phyloP scores from a whole-genome alignment of 1,284 basidiomycete species.

The Naganishia sp. region DNA sequence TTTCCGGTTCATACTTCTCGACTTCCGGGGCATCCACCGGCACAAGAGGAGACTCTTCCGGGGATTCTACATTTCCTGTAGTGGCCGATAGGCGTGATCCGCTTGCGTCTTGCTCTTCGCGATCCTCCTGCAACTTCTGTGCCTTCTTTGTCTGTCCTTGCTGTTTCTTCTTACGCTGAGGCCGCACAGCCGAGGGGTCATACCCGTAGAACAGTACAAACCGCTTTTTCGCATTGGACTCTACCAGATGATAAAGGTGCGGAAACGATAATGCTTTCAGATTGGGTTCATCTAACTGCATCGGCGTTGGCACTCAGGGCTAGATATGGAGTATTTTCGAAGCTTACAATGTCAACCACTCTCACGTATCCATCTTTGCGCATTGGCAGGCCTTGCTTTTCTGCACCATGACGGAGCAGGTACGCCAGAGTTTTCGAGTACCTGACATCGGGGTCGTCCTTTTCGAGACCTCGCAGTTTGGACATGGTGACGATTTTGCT shows the following conservation, averaged over 20 bases:
- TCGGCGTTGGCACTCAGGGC: no score
- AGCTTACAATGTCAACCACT: slow-evolving; percentile 67
- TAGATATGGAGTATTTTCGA: no score
- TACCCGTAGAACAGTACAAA: slow-evolving; percentile 69
- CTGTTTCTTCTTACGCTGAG: slow-evolving; percentile 35
- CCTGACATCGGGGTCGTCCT: slow-evolving; percentile 46
- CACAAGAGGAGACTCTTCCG: slow-evolving; percentile 28
- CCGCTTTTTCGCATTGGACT: slow-evolving; percentile 72
- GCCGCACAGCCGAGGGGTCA: slow-evolving; percentile 48
- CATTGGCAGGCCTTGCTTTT: slow-evolving; percentile 70
- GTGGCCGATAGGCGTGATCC: slow-evolving; percentile 19
- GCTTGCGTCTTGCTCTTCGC: slow-evolving; percentile 20
- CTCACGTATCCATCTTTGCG: slow-evolving; percentile 76
- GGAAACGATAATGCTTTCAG: slow-evolving; percentile 61
- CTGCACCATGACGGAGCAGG: slow-evolving; percentile 79
- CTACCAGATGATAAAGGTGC: slow-evolving; percentile 69
- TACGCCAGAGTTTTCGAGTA: slow-evolving; percentile 80
- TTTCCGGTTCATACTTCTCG: not conserved
- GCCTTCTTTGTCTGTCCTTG: slow-evolving; percentile 35
- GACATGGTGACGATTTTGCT: slow-evolving; percentile 5
- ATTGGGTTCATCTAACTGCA: slow-evolving; percentile 61
- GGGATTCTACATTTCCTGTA: not conserved
- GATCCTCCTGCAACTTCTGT: slow-evolving; percentile 22
- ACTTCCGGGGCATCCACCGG: slow-evolving; percentile 33
- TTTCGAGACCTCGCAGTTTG: slow-evolving; percentile 31